Conservation (phyloP, 1,139 yeast genomes). For the Debaryomyces sp. region DNA sequence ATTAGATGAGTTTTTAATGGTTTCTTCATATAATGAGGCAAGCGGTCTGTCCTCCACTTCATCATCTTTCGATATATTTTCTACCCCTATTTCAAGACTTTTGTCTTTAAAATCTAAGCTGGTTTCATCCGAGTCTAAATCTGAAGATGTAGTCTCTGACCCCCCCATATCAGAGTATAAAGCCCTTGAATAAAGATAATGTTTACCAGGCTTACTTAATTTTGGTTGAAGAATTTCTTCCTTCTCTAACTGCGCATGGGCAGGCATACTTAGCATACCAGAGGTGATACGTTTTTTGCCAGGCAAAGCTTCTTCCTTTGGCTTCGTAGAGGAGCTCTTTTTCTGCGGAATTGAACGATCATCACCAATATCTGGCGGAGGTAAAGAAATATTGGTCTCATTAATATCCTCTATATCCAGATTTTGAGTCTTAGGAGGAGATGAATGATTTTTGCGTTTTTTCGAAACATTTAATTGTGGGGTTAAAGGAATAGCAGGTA, state of each 20-base stretch:
- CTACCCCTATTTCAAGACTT: neutral
- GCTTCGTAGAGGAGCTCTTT: slow-evolving; percentile 13
- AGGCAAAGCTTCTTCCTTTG: slow-evolving; percentile 14
- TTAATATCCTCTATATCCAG: slow-evolving; percentile 12
- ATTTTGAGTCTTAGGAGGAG: neutral
- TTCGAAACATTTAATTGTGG: slow-evolving; percentile 13
- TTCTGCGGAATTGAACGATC: slow-evolving; percentile 32
- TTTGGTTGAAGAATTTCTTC: slow-evolving; percentile 15
- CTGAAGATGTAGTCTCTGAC: neutral
- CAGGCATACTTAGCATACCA: slow-evolving; percentile 58
- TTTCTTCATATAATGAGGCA: neutral
- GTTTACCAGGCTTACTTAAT: neutral
- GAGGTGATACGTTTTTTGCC: slow-evolving; percentile 55
- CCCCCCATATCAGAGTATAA: neutral
- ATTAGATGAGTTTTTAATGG: slow-evolving; percentile 1
- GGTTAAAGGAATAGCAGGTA: slow-evolving; percentile 4
- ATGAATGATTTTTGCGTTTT: neutral
- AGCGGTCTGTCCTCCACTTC: neutral
- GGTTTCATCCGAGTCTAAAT: neutral
- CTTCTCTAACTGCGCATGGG: slow-evolving; percentile 26
- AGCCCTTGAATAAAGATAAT: neutral
- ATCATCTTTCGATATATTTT: neutral
- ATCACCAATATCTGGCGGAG: slow-evolving; percentile 35
- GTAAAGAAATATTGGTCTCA: slow-evolving; percentile 30
- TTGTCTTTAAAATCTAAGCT: neutral